A percentile compares a stretch with the other conserved stretches of the same genome.
phyloP scores from a whole-genome alignment of 257 asterid genomes.

The Solanum tarijense region DNA sequence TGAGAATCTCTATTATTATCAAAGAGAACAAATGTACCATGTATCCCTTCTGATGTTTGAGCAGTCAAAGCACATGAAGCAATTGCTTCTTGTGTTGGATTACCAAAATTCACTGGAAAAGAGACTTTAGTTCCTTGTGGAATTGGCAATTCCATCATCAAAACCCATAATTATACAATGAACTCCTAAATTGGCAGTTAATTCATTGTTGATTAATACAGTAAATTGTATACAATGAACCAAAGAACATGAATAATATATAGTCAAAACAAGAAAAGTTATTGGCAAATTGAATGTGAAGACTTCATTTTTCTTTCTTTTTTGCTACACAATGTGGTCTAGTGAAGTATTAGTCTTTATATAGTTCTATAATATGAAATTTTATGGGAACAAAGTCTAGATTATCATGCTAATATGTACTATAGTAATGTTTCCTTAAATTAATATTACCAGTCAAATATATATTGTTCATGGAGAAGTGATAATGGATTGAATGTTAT shows the following conservation, averaged over 20 bases:
- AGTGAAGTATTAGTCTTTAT: not conserved
- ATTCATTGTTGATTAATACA: not conserved
- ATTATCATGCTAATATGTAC: not conserved
- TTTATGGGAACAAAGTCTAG: not conserved
- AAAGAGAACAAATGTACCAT: not conserved
- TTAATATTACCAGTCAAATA: not conserved
- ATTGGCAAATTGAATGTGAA: not conserved
- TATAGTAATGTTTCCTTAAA: not conserved
- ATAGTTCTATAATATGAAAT: not conserved
- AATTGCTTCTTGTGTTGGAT: not conserved
- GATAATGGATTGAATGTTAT: not conserved
- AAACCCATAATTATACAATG: not conserved
- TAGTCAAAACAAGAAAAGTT: not conserved
- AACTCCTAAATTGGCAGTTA: not conserved
- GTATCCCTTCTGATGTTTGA: not conserved
- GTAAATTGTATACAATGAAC: not conserved
- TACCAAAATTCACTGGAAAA: not conserved
- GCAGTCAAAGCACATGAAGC: not conserved
- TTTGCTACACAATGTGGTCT: not conserved
- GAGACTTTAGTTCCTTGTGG: not conserved
- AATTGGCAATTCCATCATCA: not conserved
- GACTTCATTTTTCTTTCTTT: not conserved
- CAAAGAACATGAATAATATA: not conserved
- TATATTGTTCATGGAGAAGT: not conserved
- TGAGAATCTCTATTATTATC: not conserved